phyloP scores from a whole-genome alignment of 306 rosid species.

The Pyrus bretschneideri region DNA sequence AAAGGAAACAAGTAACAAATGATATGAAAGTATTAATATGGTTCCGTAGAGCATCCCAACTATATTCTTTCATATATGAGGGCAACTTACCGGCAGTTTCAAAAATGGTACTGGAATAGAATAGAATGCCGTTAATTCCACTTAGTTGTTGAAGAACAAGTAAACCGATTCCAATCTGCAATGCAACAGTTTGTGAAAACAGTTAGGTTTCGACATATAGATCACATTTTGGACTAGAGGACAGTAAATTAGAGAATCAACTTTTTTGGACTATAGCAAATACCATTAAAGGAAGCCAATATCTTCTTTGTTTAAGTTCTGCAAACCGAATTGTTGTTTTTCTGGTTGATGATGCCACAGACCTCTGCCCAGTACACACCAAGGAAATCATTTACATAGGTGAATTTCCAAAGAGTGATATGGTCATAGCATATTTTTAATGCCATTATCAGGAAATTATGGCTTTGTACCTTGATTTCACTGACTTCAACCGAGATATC shows the following conservation, averaged over 20 bases:
- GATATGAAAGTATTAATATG: neutral
- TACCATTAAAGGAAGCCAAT: slow-evolving; percentile 91
- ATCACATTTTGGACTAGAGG: slow-evolving; percentile 13
- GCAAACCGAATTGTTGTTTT: slow-evolving; percentile 66
- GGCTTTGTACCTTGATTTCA: slow-evolving; percentile 59
- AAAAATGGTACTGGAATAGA: slow-evolving; percentile 82
- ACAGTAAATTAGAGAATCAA: slow-evolving; percentile 12
- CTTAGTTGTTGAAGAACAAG: slow-evolving; percentile 88
- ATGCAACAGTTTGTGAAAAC: slow-evolving; percentile 20
- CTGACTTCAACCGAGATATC: slow-evolving; percentile 76
- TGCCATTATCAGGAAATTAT: neutral
- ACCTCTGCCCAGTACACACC: slow-evolving; percentile 42
- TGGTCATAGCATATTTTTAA: neutral
- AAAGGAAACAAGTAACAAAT: neutral
- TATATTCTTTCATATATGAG: neutral
- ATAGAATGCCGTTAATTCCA: slow-evolving; percentile 84
- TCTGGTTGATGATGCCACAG: slow-evolving; percentile 62
- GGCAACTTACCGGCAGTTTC: slow-evolving; percentile 47
- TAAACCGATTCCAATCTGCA: slow-evolving; percentile 88
- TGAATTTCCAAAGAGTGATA: slow-evolving; percentile 3
- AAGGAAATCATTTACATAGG: neutral
- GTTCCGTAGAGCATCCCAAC: neutral
- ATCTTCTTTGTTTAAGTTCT: slow-evolving; percentile 72
- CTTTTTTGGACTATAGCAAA: slow-evolving; percentile 8
- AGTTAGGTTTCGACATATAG: slow-evolving; percentile 12